These are phyloP conservation scores for Capsicum chinense DNA, from an alignment of 257 asterid genomes.

Conservation along the genomic window DNA sequence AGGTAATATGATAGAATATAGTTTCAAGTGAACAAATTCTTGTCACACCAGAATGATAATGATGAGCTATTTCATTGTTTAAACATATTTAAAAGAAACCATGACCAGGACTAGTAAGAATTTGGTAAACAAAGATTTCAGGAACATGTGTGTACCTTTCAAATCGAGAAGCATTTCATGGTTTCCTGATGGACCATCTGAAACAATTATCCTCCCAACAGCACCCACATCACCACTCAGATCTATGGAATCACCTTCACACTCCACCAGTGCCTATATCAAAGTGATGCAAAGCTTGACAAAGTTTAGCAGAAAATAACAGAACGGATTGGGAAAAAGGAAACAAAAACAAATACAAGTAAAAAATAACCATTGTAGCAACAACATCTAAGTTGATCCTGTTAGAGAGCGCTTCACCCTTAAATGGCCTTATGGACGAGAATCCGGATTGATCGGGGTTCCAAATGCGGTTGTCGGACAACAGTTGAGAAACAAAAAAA, in stretches of 20 bases:
- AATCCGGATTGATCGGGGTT: not conserved
- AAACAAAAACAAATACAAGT: not conserved
- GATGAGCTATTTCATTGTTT: slow-evolving; percentile 15
- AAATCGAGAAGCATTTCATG: slow-evolving; percentile 83
- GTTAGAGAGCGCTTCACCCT: not conserved
- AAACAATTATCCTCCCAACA: slow-evolving; percentile 77
- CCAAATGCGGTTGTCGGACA: not conserved
- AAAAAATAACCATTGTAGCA: not conserved
- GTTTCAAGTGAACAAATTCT: not conserved
- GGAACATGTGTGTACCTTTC: slow-evolving; percentile 63
- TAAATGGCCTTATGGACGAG: not conserved
- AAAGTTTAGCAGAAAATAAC: not conserved
- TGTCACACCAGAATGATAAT: slow-evolving; percentile 7
- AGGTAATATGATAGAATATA: not conserved
- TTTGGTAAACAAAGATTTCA: slow-evolving; percentile 18
- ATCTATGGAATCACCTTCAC: slow-evolving; percentile 92
- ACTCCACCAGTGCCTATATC: slow-evolving; percentile 85
- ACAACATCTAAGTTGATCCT: not conserved
- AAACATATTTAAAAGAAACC: slow-evolving; percentile 5
- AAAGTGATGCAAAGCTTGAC: slow-evolving; percentile 15
- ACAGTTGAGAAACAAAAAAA: not conserved
- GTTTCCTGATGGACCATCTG: slow-evolving; percentile 62
- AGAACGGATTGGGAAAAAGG: not conserved
- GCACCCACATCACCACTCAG: slow-evolving; percentile 94
- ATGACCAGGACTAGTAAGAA: not conserved